phyloP scores from a whole-genome alignment of 2,329 filamentous ascomycete species.

The Alternaria gaisen region DNA sequence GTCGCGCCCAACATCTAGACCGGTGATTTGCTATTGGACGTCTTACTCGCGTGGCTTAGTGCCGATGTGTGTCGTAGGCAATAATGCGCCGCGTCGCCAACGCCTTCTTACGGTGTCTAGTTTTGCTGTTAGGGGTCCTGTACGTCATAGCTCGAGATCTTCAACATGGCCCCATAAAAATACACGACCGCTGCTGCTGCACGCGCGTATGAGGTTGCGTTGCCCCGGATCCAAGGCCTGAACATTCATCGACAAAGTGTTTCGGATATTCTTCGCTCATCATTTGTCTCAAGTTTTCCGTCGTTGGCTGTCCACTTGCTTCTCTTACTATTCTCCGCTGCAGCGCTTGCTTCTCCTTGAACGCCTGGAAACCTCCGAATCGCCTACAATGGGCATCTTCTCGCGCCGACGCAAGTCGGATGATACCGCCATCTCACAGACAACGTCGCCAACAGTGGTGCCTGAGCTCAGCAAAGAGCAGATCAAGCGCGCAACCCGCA shows the following conservation, averaged over 20 bases:
- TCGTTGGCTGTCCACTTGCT: slow-evolving; percentile 1
- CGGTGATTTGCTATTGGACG: slow-evolving; percentile 11
- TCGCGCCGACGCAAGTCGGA: slow-evolving; percentile 29
- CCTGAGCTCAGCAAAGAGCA: slow-evolving; percentile 48
- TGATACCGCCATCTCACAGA: slow-evolving; percentile 22
- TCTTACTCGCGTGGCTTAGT: slow-evolving; percentile 18
- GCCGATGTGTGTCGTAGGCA: slow-evolving; percentile 21
- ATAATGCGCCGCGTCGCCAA: slow-evolving; percentile 12
- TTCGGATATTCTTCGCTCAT: slow-evolving; percentile 6
- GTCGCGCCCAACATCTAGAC: slow-evolving; percentile 11
- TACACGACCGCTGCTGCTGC: slow-evolving; percentile 26
- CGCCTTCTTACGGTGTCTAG: slow-evolving; percentile 8
- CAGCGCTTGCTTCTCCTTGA: slow-evolving; percentile 1
- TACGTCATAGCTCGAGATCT: slow-evolving; percentile 37
- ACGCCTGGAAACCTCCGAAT: neutral
- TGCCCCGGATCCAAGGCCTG: slow-evolving; percentile 7
- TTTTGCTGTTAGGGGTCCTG: slow-evolving; percentile 13
- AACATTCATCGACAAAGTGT: slow-evolving; percentile 1
- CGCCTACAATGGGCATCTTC: slow-evolving; percentile 34
- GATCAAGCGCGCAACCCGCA: slow-evolving; percentile 54
- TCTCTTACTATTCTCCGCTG: slow-evolving; percentile 4
- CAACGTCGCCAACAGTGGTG: slow-evolving; percentile 25
- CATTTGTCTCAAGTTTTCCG: neutral
- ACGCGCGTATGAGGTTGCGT: slow-evolving; percentile 32
- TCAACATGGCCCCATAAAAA: slow-evolving; percentile 32